Percentiles rank a stretch among this genome's conserved stretches.
These are phyloP conservation scores for Dunaliella primolecta DNA, from an alignment of 139 green algal species.

Conservation along the genomic window DNA sequence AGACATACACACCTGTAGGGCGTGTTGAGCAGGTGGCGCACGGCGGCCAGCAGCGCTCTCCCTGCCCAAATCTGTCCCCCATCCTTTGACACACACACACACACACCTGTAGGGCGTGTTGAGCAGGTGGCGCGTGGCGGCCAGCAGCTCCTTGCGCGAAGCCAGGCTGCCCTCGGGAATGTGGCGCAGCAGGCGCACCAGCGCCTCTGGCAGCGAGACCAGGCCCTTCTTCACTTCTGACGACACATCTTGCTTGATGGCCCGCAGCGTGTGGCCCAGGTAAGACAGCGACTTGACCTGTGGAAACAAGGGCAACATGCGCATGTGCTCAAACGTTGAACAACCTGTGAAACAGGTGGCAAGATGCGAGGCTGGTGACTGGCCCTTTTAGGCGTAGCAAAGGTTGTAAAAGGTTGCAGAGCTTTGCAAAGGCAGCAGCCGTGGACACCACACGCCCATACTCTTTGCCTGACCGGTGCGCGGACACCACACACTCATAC, in stretches of 20 bases:
- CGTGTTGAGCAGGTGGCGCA: slow-evolving; percentile 60
- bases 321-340: no score
- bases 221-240: slow-evolving; percentile 21
- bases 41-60: slow-evolving; percentile 77
- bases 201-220: slow-evolving; percentile 11
- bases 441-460: no score
- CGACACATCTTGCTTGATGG: slow-evolving; percentile 18
- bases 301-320: not conserved
- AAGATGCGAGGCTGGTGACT: no score
- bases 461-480: no score
- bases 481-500: no score
- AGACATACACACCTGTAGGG: slow-evolving; percentile 9
- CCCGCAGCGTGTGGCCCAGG: not conserved
- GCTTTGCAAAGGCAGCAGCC: no score
- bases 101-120: slow-evolving; percentile 15
- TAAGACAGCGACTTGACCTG: not conserved
- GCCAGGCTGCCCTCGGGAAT: slow-evolving; percentile 22
- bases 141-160: slow-evolving; percentile 71
- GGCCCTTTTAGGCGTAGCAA: no score
- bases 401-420: no score
- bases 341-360: no score
- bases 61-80: no score
- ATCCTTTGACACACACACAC: not conserved
- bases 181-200: slow-evolving; percentile 49
- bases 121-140: slow-evolving; percentile 69